Percentiles rank a stretch among this genome's conserved stretches.
phyloP scores from a whole-genome alignment of 148 eudicot genomes.

The Suaeda aralocaspica region DNA sequence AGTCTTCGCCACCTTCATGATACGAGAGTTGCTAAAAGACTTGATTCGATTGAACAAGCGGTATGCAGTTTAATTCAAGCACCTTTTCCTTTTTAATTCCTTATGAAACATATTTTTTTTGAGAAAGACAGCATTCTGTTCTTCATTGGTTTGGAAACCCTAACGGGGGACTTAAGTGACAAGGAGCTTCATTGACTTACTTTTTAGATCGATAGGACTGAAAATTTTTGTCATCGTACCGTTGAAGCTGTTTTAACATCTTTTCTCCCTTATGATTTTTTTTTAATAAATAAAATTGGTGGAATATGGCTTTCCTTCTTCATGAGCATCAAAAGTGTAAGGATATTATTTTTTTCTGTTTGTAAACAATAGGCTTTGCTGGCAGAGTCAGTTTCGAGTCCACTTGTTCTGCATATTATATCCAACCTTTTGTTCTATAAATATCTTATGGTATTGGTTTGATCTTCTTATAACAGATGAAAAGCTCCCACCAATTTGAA shows the following conservation, averaged over 20 bases:
- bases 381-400: background rate
- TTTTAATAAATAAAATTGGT: background rate
- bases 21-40: slow-evolving; percentile 63
- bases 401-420: background rate
- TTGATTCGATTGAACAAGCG: slow-evolving; percentile 76
- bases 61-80: slow-evolving; percentile 37
- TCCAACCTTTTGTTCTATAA: too few relatives aligned
- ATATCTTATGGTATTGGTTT: background rate
- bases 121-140: background rate
- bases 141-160: background rate
- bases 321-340: too few relatives aligned
- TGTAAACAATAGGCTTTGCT: too few relatives aligned
- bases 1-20: slow-evolving; percentile 80
- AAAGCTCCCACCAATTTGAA: slow-evolving; percentile 49
- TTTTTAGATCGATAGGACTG: too few relatives aligned
- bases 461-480: slow-evolving; percentile 58
- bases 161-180: background rate
- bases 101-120: background rate
- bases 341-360: too few relatives aligned
- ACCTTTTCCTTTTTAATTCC: too few relatives aligned
- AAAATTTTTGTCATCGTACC: too few relatives aligned
- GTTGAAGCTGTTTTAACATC: too few relatives aligned
- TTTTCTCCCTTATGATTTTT: too few relatives aligned
- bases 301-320: background rate
- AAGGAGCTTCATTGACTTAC: background rate